phyloP scores from a whole-genome alignment of 192 early-diverging fungal species.

The Pilaira anomala region DNA sequence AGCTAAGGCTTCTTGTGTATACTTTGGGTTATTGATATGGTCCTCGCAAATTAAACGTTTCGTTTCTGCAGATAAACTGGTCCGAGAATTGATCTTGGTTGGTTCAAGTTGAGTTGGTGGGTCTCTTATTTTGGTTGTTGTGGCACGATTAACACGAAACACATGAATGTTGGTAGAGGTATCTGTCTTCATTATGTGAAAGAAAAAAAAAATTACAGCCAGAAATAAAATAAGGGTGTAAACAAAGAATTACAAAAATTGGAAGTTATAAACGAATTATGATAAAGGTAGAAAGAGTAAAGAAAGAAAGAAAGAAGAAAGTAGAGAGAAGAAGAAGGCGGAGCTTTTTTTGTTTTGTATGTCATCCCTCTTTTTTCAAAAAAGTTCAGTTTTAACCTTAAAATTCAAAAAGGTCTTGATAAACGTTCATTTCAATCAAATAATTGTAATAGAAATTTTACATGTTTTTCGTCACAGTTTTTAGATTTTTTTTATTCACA shows the following conservation, averaged over 20 bases:
- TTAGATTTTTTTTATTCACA: too few species aligned
- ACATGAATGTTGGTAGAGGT: slow-evolving; percentile 15
- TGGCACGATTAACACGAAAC: slow-evolving; percentile 12
- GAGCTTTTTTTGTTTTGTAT: too few species aligned
- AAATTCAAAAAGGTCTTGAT: too few species aligned
- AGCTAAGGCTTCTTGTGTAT: slow-evolving; percentile 18
- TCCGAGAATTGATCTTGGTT: slow-evolving; percentile 4
- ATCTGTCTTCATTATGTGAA: not conserved
- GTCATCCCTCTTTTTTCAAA: not conserved
- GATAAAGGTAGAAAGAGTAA: not conserved
- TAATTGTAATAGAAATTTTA: too few species aligned
- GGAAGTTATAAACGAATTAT: not conserved
- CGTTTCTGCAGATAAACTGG: slow-evolving; percentile 17
- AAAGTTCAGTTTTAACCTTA: too few species aligned
- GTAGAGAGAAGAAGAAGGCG: too few species aligned
- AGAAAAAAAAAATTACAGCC: not conserved
- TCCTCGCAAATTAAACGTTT: slow-evolving; percentile 21
- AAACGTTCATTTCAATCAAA: too few species aligned
- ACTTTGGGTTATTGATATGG: slow-evolving; percentile 15
- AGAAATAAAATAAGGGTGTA: not conserved
- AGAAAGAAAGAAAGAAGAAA: not conserved
- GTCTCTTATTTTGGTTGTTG: not conserved
- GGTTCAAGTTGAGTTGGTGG: not conserved
- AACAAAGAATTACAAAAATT: not conserved
- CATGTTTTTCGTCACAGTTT: too few species aligned